Conservation (phyloP, 2,329 filamentous ascomycete species). For the Nemania bipapillata region DNA sequence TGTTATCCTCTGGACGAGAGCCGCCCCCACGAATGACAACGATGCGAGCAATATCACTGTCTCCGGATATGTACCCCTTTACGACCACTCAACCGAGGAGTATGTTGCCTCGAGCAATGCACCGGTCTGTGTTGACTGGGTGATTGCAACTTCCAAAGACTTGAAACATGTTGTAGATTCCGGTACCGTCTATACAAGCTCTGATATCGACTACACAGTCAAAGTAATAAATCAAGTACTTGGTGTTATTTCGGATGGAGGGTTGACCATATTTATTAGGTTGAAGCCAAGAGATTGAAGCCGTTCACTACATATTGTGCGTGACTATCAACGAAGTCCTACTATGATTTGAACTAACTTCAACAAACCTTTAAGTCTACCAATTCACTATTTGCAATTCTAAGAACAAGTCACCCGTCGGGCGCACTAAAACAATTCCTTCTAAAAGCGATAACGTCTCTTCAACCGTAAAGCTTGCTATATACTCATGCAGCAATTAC, state of each 20-base stretch:
- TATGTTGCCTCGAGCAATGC: slow-evolving; percentile 63
- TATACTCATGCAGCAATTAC: slow-evolving; percentile 78
- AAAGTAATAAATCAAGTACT: slow-evolving; percentile 61
- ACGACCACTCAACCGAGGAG: slow-evolving; percentile 57
- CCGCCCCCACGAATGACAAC: slow-evolving; percentile 57
- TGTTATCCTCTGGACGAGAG: slow-evolving; percentile 63
- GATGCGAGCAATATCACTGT: slow-evolving; percentile 59
- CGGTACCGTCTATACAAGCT: slow-evolving; percentile 74
- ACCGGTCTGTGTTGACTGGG: slow-evolving; percentile 75
- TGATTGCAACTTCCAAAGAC: slow-evolving; percentile 64
- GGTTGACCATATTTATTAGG: slow-evolving; percentile 52
- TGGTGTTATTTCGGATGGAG: neutral
- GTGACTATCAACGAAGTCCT: neutral
- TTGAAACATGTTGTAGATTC: slow-evolving; percentile 59
- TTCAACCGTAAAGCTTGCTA: slow-evolving; percentile 68
- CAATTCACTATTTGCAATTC: slow-evolving; percentile 76
- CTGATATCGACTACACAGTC: slow-evolving; percentile 78
- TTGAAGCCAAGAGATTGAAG: slow-evolving; percentile 71
- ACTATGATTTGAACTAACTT: neutral
- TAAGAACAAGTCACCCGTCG: slow-evolving; percentile 69
- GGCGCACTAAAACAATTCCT: slow-evolving; percentile 77
- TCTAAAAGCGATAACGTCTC: slow-evolving; percentile 65
- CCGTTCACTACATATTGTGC: slow-evolving; percentile 69
- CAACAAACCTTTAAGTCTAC: slow-evolving; percentile 57
- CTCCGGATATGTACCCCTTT: slow-evolving; percentile 54